Conservation (phyloP, 2,329 filamentous ascomycete species). For the Phoma sp. region DNA sequence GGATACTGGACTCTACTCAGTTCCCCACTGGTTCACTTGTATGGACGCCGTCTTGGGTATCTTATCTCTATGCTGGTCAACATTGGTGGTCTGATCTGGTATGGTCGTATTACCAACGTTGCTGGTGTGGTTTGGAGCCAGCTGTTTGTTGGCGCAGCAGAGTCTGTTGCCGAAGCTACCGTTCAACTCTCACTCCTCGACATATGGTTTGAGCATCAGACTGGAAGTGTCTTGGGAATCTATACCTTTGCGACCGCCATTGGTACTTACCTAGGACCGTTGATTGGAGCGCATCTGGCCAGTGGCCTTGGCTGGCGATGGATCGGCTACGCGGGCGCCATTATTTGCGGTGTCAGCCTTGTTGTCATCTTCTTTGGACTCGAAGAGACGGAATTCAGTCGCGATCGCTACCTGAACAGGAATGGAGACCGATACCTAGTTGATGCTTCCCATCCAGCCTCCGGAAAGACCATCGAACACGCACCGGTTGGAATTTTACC, state of each 20-base stretch:
- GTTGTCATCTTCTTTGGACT: conserved; percentile 24
- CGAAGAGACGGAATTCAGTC: conserved; percentile 27
- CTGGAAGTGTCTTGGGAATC: conserved; percentile 27
- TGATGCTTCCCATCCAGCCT: conserved; percentile 14
- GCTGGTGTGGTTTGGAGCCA: conserved; percentile 28
- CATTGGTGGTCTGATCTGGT: conserved; percentile 30
- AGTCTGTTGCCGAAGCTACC: conserved; percentile 27
- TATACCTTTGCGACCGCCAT: conserved; percentile 29
- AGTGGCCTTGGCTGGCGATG: conserved; percentile 27
- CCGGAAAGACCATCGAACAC: conserved; percentile 13
- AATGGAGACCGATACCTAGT: conserved; percentile 12
- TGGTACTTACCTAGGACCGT: conserved; percentile 26
- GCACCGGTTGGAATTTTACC: conserved; percentile 3
- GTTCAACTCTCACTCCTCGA: conserved; percentile 27
- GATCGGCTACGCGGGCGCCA: conserved; percentile 26
- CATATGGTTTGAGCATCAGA: conserved; percentile 30
- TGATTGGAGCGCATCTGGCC: conserved; percentile 25
- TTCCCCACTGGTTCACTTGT: conserved; percentile 27
- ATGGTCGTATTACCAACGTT: conserved; percentile 25
- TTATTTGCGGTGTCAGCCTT: conserved; percentile 24
- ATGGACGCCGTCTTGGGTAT: conserved; percentile 27
- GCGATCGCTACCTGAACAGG: conserved; percentile 21
- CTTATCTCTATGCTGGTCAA: conserved; percentile 27
- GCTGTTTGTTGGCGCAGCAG: conserved; percentile 30
- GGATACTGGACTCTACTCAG: conserved; percentile 29